Evolutionary conservation across 169 alveolate genomes (phyloP).

Genomic region (Pseudocohnilembus persalinus): DNA sequence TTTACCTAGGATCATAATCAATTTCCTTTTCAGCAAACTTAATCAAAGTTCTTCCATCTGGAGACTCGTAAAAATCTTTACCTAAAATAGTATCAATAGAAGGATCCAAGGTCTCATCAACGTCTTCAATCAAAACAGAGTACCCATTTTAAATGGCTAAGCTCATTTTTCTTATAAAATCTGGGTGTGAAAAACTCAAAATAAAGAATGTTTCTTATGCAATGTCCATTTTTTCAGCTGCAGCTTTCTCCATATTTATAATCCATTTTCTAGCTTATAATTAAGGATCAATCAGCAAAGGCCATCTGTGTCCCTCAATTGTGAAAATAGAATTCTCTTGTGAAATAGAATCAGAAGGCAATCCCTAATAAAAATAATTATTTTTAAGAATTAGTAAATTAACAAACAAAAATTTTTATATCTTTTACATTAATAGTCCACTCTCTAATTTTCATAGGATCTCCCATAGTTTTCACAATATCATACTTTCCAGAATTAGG

Average conservation of each 20-base stretch:
- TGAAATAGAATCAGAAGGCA: slow-evolving; percentile 85
- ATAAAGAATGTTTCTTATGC: slow-evolving; percentile 67
- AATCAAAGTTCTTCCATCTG: slow-evolving; percentile 66
- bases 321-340: slow-evolving; percentile 81
- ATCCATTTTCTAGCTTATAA: slow-evolving; percentile 84
- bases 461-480: slow-evolving; percentile 70
- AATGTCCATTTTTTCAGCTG: too few species aligned
- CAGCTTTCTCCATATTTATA: slow-evolving; percentile 63
- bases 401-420: too few species aligned
- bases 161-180: slow-evolving; percentile 68
- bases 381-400: too few species aligned
- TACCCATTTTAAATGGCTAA: slow-evolving; percentile 70
- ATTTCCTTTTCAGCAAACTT: slow-evolving; percentile 85
- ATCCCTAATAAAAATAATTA: slow-evolving; percentile 71
- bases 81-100: slow-evolving; percentile 88
- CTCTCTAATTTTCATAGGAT: slow-evolving; percentile 77
- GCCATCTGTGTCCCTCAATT: slow-evolving; percentile 77
- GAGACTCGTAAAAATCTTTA: slow-evolving; percentile 60
- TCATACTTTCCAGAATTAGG: slow-evolving; percentile 63
- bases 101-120: slow-evolving; percentile 90
- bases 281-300: slow-evolving; percentile 87
- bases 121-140: slow-evolving; percentile 88
- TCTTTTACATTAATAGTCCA: slow-evolving; percentile 67
- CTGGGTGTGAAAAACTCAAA: slow-evolving; percentile 74
- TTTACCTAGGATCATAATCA: slow-evolving; percentile 61